These are phyloP conservation scores for Rusavskia elegans DNA, from an alignment of 495 filamentous ascomycete genomes.

Conservation along the genomic window DNA sequence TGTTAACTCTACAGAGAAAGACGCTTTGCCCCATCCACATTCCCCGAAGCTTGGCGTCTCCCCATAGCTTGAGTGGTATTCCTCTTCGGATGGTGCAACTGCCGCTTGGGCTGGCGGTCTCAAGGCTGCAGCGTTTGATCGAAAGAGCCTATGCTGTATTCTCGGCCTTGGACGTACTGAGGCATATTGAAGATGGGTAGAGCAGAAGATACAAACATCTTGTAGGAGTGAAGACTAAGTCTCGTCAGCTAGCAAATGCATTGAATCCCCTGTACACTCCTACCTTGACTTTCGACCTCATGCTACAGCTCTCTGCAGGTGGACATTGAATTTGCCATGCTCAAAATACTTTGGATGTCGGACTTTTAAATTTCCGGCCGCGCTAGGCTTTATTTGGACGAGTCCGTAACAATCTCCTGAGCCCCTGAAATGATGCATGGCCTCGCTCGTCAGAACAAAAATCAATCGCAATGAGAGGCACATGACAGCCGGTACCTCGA, in stretches of 20 bases:
- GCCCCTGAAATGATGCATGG: too few species aligned
- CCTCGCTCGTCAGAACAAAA: too few species aligned
- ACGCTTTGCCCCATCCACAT: neutral
- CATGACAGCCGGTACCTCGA: too few species aligned
- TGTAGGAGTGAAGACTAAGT: neutral
- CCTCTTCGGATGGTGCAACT: neutral
- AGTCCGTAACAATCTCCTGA: neutral
- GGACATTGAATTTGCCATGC: neutral
- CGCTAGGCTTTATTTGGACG: neutral
- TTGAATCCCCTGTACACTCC: neutral
- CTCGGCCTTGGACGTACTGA: neutral
- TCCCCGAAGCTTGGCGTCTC: neutral
- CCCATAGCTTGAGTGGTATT: neutral
- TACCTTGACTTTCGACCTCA: neutral
- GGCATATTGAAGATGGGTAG: slow-evolving; percentile 6
- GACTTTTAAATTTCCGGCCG: neutral
- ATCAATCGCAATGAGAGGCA: too few species aligned
- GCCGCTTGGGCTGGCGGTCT: slow-evolving; percentile 5
- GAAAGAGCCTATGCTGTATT: slow-evolving; percentile 6
- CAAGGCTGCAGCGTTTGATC: neutral
- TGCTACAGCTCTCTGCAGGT: neutral
- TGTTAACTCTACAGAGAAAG: neutral
- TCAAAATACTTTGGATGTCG: neutral
- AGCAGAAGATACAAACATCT: slow-evolving; percentile 15
- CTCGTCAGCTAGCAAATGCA: neutral